Evolutionary conservation across 2,329 filamentous ascomycete species (phyloP), one percentile per base, ranked within the genome.

Genomic region (Trichoderma sp.): DNA sequence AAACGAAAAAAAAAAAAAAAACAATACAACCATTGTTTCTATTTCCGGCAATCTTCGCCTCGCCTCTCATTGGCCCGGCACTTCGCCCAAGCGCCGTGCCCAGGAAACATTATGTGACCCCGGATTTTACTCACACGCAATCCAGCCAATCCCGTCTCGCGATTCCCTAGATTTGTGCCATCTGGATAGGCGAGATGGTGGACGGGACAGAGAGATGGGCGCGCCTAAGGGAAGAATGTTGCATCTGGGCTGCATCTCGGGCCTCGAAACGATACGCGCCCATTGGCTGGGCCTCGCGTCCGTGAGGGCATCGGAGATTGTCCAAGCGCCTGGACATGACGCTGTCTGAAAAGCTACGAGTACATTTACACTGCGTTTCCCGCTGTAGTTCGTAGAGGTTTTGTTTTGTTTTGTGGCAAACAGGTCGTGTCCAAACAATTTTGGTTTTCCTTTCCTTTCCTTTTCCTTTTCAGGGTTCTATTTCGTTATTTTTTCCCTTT

Each of bases 331-430:
- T 57, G 43, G 20, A 26, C 15, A 58, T 15, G 20, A 55, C 26
- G 13, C 34, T 50, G 47, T 34, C 28, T 26, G 32, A 50, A 68
- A 61, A 36, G 36, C 15, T n/a, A 43, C 15, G 39, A n/a, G 9
- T 68, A 68, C 66, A 68, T 68, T 30, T 68, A 68, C 30, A 57
- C 66, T 26, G 55, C 28, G 55, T 61, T 61, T 62, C 66, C 66
- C 55, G 26, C 28, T 17, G 34, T 12, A 36, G n/a, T 34, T 13
- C n/a, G 39, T 68, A 17, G 20, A 28, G 20, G n/a, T 39, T 39
- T 15, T 17, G 15, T n/a, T 32, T 28, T 50, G 66, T 61, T 34
- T 68, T 39, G 57, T 61, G 36, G 15, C 17, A 61, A 68, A 32
- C 36, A 50, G 47, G 36, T 61, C 66, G 17, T 68, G 50, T 59